Evolutionary conservation across 2,329 filamentous ascomycete species (phyloP), one percentile per base, ranked within the genome.

Genomic region (Cladophialophora psammophila): DNA sequence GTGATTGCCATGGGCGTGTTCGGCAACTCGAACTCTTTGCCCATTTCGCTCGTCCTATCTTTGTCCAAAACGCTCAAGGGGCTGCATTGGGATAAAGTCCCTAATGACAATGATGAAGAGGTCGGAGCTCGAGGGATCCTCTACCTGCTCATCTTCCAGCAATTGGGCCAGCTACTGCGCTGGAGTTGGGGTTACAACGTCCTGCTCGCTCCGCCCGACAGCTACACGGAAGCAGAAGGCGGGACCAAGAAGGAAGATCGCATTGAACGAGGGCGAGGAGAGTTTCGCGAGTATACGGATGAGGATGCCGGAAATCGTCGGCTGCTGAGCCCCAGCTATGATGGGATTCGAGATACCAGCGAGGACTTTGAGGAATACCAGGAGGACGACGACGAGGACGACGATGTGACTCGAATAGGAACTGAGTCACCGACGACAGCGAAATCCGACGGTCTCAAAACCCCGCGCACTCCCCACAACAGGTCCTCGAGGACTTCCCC

Each of bases 161-260:
- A 99, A 78, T 87, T 99, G 2, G 95, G 95, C 26, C 95, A 99
- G 79, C 83, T 98, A 32, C 90, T 99, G 20, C 88, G 95, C 66
- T 99, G 95, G 95, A 97, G 92, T 70, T 99, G 95, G 95, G 95
- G 95, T 10, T 98, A 97, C 78, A 93, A 97, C 74, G 90, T 98
- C 42, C 84, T 99, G 18, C 84, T 99, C n/a, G 94, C 94, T 18
- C 93, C 94, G 18, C 91, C 92, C 72, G 88, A 90, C 18, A 79
- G 82, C 26, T 82, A 82, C 67, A 74, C 81, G 55, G 81, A 81
- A 71, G 79, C 79, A 56, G 74, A 74, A 2, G 79, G 81, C 40
- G 75, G 79, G 45, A 78, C 76, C 26, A 77, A 76, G 26, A 73
- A 72, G 18, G 73, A 75, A 18, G 75, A 78, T 4, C 68, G 70